Evolutionary conservation across 192 early-diverging fungal species (phyloP), one percentile per base, ranked within the genome.

Genomic region (Backusella tarrabulga): DNA sequence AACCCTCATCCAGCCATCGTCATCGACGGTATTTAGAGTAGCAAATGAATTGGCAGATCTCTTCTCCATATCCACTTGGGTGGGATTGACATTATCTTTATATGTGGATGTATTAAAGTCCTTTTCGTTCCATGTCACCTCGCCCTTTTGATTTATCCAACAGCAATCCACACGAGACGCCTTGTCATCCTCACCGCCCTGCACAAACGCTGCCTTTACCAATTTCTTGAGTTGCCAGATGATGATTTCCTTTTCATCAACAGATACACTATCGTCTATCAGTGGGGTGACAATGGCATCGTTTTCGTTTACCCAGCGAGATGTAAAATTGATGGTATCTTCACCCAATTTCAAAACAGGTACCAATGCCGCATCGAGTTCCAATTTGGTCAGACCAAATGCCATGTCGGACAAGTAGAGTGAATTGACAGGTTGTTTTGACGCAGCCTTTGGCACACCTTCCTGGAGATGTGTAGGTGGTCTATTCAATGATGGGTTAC

Each of bases 361-460:
- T 36, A 83, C 87, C 52, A 91, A 21, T 17, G 83, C 78, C 0
- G 74, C 76, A 36, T 87, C 88, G 11, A 91, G 46, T 46, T 89
- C 86, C 1, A 83, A 76, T 19, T 81, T 38, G 9, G 83, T 85
- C 9, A 91, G 68, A 17, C 90, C 90, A 74, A 86, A 87, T 0
- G 83, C 80, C 21, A 91, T 71, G 34, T 87, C 86, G 15, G 84
- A 74, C 19, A 91, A 52, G 54, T 90, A 84, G 19, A 91, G 79
- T 3, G 90, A 85, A 73, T 91, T 91, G 17, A 91, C 82, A n/a
- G 90, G 84, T 60, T 86, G 60, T 84, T 85, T 40, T 4, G 75
- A 29, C 19, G 12, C 11, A 6, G 17, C 4, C n/a, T 23, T 34
- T 19, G 17, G 14, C 3, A 7, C 15, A 32, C 38, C 66, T 17